Conservation (phyloP, 306 rosid genomes). For the Luffa acutangula region DNA sequence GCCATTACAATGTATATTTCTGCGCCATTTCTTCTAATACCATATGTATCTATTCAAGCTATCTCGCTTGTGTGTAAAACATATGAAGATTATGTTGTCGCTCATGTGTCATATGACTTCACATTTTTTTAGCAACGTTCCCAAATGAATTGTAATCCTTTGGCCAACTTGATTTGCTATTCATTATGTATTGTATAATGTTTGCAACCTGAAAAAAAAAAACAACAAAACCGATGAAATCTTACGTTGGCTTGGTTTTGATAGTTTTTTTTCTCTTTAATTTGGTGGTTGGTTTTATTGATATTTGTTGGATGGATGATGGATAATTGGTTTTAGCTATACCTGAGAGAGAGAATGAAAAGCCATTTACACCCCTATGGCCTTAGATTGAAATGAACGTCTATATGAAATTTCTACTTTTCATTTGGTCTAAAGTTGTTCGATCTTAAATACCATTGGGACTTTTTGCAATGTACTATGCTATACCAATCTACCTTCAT, state of each 20-base stretch:
- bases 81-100: not conserved
- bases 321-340: too few species aligned
- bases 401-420: not conserved
- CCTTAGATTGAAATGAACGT: not conserved
- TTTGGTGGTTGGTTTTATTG: not conserved
- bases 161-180: not conserved
- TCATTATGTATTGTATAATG: too few species aligned
- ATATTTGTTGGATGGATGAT: not conserved
- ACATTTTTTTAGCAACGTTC: not conserved
- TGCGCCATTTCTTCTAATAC: not conserved
- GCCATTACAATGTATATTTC: not conserved
- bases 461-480: not conserved
- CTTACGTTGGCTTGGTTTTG: not conserved
- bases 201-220: too few species aligned
- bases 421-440: not conserved
- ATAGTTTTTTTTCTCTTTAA: not conserved
- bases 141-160: not conserved
- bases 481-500: not conserved
- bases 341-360: not conserved
- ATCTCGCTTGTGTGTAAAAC: not conserved
- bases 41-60: not conserved
- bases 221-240: too few species aligned
- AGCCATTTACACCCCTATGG: not conserved
- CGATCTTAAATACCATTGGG: not conserved
- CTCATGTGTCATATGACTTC: not conserved